Evolutionary conservation across 192 early-diverging fungal species (phyloP).

Genomic region (Coemansia sp.): DNA sequence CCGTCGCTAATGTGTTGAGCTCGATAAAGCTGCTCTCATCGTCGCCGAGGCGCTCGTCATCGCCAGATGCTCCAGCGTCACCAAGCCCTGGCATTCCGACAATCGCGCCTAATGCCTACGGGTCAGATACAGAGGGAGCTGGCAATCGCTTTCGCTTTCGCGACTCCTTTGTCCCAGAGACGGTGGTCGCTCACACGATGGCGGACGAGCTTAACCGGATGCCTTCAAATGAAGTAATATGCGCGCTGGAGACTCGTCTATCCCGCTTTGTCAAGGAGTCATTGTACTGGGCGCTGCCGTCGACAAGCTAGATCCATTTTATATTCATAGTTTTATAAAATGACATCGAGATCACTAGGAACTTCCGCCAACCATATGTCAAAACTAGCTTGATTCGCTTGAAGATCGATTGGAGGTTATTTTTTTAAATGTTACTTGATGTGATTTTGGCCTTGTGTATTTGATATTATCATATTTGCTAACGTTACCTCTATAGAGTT

Average conservation of each 20-base stretch:
- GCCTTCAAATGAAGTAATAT: constrained; percentile 54
- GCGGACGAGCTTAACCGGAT: constrained; percentile 49
- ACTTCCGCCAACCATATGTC: neutral
- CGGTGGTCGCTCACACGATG: constrained; percentile 26
- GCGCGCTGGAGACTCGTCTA: constrained; percentile 49
- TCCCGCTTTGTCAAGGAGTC: constrained; percentile 58
- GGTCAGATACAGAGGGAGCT: neutral
- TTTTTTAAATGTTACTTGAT: too few species aligned
- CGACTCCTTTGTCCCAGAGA: constrained; percentile 14
- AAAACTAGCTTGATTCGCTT: neutral
- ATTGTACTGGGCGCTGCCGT: constrained; percentile 53
- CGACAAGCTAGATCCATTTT: constrained; percentile 24
- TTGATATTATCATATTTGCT: neutral
- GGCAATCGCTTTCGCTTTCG: constrained; percentile 24
- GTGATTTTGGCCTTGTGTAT: neutral
- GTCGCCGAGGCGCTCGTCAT: constrained; percentile 27
- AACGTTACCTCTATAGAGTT: neutral
- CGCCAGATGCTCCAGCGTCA: constrained; percentile 5
- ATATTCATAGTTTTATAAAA: neutral
- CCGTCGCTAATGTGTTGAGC: constrained; percentile 46
- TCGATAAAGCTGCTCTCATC: constrained; percentile 54
- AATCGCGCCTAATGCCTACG: neutral
- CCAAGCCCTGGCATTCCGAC: neutral
- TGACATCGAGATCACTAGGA: neutral
- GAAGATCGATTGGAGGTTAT: neutral